Evolutionary conservation across 805 yeast species (phyloP).

Genomic region (Cyberlindnera euphorbiae): DNA sequence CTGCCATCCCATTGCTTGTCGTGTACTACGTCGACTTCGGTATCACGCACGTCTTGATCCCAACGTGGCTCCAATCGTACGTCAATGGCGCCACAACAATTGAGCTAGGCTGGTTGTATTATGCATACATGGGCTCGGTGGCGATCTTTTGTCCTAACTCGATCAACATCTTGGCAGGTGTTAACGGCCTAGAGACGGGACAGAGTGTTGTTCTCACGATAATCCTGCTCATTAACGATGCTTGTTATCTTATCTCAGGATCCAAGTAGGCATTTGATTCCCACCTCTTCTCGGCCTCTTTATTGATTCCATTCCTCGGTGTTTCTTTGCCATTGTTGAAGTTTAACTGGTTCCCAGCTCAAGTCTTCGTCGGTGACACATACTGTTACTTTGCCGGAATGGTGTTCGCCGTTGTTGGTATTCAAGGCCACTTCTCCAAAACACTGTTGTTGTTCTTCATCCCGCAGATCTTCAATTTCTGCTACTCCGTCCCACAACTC

Average conservation of each 20-base stretch:
- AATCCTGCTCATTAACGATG: constrained; percentile 71
- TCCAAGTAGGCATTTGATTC: constrained; percentile 48
- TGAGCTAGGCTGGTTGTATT: constrained; percentile 78
- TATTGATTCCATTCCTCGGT: constrained; percentile 83
- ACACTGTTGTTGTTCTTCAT: constrained; percentile 80
- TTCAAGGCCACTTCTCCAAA: constrained; percentile 92
- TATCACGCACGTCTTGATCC: constrained; percentile 81
- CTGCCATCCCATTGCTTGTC: constrained; percentile 83
- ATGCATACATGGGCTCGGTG: constrained; percentile 83
- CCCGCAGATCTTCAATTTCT: constrained; percentile 87
- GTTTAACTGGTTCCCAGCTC: constrained; percentile 87
- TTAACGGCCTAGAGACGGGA: constrained; percentile 95
- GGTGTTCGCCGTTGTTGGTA: constrained; percentile 97
- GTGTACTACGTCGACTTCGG: constrained; percentile 94
- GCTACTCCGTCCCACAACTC: constrained; percentile 90
- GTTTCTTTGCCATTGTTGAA: constrained; percentile 71
- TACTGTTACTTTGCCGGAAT: constrained; percentile 97
- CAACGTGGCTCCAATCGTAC: constrained; percentile 50
- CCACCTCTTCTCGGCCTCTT: constrained; percentile 74
- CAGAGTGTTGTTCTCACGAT: constrained; percentile 78
- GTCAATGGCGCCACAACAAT: constrained; percentile 38
- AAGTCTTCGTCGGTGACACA: constrained; percentile 95
- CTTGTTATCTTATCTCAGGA: constrained; percentile 55
- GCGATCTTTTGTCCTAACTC: constrained; percentile 95
- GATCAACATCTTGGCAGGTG: constrained; percentile 92